phyloP scores from a whole-genome alignment of 2,329 filamentous ascomycete species.

The Calonectria ilicicola region DNA sequence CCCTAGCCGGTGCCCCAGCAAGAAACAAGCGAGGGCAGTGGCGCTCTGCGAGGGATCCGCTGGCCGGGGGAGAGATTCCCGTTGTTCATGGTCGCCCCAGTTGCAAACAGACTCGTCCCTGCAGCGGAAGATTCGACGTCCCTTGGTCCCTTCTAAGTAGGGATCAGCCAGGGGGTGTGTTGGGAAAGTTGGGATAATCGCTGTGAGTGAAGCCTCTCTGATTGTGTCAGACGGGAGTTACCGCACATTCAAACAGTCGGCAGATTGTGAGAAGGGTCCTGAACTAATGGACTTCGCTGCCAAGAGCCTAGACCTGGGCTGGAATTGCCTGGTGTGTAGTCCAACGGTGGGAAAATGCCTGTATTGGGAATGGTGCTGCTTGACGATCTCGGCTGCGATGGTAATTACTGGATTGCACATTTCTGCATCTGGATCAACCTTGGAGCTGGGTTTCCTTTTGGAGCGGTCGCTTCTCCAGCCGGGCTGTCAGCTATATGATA shows the following conservation, averaged over 20 bases:
- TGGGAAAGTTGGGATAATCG: neutral
- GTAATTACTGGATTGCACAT: neutral
- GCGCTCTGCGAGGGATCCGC: neutral
- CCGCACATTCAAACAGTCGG: neutral
- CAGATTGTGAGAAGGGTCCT: neutral
- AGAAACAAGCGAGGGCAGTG: neutral
- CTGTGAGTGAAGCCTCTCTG: neutral
- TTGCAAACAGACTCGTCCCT: constrained; percentile 13
- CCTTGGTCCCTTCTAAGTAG: constrained; percentile 3
- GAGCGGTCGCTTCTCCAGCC: neutral
- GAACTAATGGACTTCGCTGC: neutral
- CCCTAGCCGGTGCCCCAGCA: neutral
- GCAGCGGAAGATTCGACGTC: constrained; percentile 14
- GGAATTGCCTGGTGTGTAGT: neutral
- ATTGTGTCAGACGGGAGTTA: neutral
- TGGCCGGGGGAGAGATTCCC: neutral
- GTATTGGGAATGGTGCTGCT: constrained; percentile 1
- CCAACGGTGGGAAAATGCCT: neutral
- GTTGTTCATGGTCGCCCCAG: neutral
- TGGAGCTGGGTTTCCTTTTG: neutral
- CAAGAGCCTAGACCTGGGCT: constrained; percentile 6
- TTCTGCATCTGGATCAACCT: neutral
- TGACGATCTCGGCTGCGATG: neutral
- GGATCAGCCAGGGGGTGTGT: neutral
- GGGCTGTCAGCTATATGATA: constrained; percentile 5